These are phyloP conservation scores for Insectozyma bohioensis DNA, from an alignment of 1,139 yeast species.

Conservation along the genomic window DNA sequence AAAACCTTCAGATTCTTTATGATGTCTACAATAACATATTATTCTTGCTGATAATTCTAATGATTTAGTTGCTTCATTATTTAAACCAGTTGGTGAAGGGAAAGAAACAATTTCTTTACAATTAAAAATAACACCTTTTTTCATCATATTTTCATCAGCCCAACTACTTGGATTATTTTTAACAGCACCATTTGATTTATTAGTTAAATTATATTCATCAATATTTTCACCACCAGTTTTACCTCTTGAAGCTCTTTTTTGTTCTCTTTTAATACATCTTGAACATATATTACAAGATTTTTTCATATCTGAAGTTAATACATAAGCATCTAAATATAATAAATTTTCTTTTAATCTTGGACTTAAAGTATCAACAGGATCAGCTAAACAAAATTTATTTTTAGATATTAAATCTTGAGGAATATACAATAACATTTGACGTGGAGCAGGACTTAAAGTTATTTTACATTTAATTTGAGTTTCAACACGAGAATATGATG, in stretches of 20 bases:
- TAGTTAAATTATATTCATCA: constrained; percentile 9
- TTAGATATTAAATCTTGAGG: constrained; percentile 88
- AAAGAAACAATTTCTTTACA: constrained; percentile 83
- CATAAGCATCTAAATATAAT: constrained; percentile 65
- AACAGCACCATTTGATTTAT: constrained; percentile 23
- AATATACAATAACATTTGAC: constrained; percentile 66
- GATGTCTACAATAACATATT: constrained; percentile 95
- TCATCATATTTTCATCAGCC: constrained; percentile 72
- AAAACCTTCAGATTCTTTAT: constrained; percentile 81
- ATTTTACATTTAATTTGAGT: constrained; percentile 85
- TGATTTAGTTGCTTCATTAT: constrained; percentile 30
- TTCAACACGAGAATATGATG: constrained; percentile 84
- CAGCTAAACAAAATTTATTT: constrained; percentile 69
- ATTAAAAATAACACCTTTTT: constrained; percentile 85
- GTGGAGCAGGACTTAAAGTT: constrained; percentile 69
- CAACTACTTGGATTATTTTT: constrained; percentile 55
- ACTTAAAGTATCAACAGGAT: constrained; percentile 43
- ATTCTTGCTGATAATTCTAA: constrained; percentile 82
- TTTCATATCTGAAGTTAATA: constrained; percentile 52
- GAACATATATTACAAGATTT: constrained; percentile 76
- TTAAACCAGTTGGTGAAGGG: constrained; percentile 58
- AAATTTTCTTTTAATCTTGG: constrained; percentile 51
- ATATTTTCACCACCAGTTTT: constrained; percentile 60
- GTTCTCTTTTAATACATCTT: constrained; percentile 88
- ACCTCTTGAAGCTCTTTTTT: constrained; percentile 88